These are phyloP conservation scores for Saccharomycopsis synnaedendra DNA, from an alignment of 805 yeast genomes.

Conservation along the genomic window DNA sequence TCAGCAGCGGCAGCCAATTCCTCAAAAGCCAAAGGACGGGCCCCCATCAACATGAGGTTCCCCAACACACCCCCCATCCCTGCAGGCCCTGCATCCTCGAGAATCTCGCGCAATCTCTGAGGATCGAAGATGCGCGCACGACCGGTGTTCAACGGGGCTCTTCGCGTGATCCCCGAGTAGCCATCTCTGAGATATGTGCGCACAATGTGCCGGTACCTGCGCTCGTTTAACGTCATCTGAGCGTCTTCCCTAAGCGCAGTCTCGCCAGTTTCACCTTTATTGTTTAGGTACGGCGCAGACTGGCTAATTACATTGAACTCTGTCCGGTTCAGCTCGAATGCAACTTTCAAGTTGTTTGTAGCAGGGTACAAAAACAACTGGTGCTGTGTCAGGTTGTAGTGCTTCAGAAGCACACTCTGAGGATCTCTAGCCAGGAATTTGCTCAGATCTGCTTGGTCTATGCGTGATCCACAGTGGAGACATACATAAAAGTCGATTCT, in stretches of 20 bases:
- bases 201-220: slow-evolving; percentile 46
- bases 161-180: too few species aligned
- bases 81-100: too few species aligned
- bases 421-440: neutral
- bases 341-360: slow-evolving; percentile 18
- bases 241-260: slow-evolving; percentile 23
- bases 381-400: neutral
- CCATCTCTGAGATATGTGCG: slow-evolving; percentile 53
- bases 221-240: slow-evolving; percentile 26
- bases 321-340: slow-evolving; percentile 17
- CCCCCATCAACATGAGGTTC: too few species aligned
- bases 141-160: too few species aligned
- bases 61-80: too few species aligned
- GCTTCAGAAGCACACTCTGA: neutral
- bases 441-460: slow-evolving; percentile 15
- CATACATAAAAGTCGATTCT: slow-evolving; percentile 35
- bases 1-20: neutral
- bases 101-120: too few species aligned
- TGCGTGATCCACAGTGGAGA: slow-evolving; percentile 33
- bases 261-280: slow-evolving; percentile 63
- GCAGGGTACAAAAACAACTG: slow-evolving; percentile 15
- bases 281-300: slow-evolving; percentile 62
- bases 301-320: slow-evolving; percentile 21
- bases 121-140: too few species aligned
- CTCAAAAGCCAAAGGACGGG: too few species aligned